Conservation (phyloP, 2,329 filamentous ascomycete genomes). For the Beauveria brongniartii region DNA sequence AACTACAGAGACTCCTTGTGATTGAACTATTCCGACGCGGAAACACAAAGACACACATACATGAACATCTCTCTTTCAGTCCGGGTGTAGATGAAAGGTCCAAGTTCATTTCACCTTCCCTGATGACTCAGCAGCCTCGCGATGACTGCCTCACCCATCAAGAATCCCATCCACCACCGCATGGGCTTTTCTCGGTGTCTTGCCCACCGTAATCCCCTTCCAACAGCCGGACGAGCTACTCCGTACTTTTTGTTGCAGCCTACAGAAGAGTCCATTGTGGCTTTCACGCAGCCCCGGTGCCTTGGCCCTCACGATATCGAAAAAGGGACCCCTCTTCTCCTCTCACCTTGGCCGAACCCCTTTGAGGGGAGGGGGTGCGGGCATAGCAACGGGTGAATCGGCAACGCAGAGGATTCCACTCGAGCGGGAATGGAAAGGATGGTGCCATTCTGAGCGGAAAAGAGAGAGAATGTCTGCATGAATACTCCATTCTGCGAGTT, state of each 20-base stretch:
- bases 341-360: background rate
- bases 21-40: no score
- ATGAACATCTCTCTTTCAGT: background rate
- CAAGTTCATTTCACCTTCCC: background rate
- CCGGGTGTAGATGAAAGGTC: conserved; percentile 4
- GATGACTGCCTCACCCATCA: background rate
- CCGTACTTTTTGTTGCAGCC: background rate
- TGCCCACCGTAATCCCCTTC: background rate
- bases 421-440: background rate
- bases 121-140: conserved; percentile 6
- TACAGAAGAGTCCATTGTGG: background rate
- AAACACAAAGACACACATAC: no score
- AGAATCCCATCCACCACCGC: background rate
- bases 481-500: conserved; percentile 7
- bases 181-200: conserved; percentile 2
- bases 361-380: background rate
- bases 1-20: no score
- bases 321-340: background rate
- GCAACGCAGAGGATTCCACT: background rate
- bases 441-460: background rate
- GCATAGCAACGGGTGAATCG: conserved; percentile 7
- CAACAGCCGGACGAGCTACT: background rate
- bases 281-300: background rate
- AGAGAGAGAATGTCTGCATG: background rate
- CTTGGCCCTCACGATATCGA: background rate